Evolutionary conservation across 2,329 filamentous ascomycete genomes (phyloP).

Genomic region (Fusarium sp.): DNA sequence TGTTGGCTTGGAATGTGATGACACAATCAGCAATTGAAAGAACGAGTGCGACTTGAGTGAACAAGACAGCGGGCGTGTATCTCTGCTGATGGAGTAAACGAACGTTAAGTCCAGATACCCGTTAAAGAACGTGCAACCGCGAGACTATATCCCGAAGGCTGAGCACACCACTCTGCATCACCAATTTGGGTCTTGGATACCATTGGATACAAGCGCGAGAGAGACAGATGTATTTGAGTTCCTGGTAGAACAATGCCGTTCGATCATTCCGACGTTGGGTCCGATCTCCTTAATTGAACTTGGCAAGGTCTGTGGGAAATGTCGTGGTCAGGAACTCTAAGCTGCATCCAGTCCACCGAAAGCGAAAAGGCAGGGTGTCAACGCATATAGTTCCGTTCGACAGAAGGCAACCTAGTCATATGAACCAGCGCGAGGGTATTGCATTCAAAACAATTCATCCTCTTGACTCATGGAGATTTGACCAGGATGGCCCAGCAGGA

Average conservation of each 20-base stretch:
- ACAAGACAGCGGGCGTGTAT: slow-evolving; percentile 53
- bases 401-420: slow-evolving; percentile 45
- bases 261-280: slow-evolving; percentile 49
- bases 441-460: slow-evolving; percentile 3
- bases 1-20: slow-evolving; percentile 55
- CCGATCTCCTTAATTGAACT: slow-evolving; percentile 48
- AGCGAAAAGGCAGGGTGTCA: slow-evolving; percentile 50
- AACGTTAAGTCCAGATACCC: slow-evolving; percentile 51
- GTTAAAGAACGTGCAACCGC: slow-evolving; percentile 53
- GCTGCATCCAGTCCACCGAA: slow-evolving; percentile 45
- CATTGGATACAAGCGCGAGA: slow-evolving; percentile 54
- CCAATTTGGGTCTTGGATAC: slow-evolving; percentile 51
- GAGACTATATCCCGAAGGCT: slow-evolving; percentile 57
- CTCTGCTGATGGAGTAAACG: slow-evolving; percentile 49
- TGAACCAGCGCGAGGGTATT: slow-evolving; percentile 37
- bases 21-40: slow-evolving; percentile 55
- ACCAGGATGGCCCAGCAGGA: slow-evolving; percentile 49
- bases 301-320: slow-evolving; percentile 44
- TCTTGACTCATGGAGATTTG: slow-evolving; percentile 37
- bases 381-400: slow-evolving; percentile 49
- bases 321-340: slow-evolving; percentile 47
- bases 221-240: slow-evolving; percentile 51
- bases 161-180: slow-evolving; percentile 57
- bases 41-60: slow-evolving; percentile 45
- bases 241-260: slow-evolving; percentile 53